A percentile compares a stretch with the other conserved stretches of the same genome.
Evolutionary conservation across 805 yeast genomes (phyloP).

Genomic region (Jamesozyma rosinii): DNA sequence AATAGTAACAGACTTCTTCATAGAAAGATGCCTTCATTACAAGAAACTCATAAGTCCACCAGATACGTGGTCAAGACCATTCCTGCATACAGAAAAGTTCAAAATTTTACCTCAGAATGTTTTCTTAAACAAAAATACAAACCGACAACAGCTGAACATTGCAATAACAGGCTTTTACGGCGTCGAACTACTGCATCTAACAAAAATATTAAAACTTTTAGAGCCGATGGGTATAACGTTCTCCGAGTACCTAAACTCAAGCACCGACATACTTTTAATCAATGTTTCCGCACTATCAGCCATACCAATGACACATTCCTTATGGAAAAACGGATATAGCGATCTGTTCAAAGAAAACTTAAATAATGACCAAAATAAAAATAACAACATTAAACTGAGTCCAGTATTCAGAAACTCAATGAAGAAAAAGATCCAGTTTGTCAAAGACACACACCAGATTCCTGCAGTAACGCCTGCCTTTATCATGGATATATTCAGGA

Average conservation of each 20-base stretch:
- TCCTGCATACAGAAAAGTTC: slow-evolving; percentile 24
- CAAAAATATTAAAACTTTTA: slow-evolving; percentile 47
- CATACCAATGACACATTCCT: slow-evolving; percentile 18
- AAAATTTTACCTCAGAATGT: slow-evolving; percentile 21
- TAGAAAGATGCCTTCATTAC: slow-evolving; percentile 64
- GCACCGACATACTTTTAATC: slow-evolving; percentile 25
- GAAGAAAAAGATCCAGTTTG: slow-evolving; percentile 28
- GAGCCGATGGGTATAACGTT: slow-evolving; percentile 31
- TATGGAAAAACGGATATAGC: slow-evolving; percentile 27
- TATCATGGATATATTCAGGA: slow-evolving; percentile 19
- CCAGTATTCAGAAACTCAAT: slow-evolving; percentile 27
- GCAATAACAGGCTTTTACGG: slow-evolving; percentile 71
- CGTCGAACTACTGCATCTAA: slow-evolving; percentile 61
- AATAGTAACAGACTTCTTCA: slow-evolving; percentile 68
- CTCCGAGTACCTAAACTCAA: slow-evolving; percentile 21
- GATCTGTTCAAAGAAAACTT: slow-evolving; percentile 16
- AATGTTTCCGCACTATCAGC: slow-evolving; percentile 24
- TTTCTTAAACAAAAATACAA: slow-evolving; percentile 11
- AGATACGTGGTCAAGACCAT: slow-evolving; percentile 61
- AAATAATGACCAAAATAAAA: slow-evolving; percentile 2
- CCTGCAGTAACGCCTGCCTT: slow-evolving; percentile 29
- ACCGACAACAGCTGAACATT: slow-evolving; percentile 21
- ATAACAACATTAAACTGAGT: slow-evolving; percentile 10
- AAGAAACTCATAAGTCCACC: slow-evolving; percentile 32
- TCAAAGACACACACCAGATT: slow-evolving; percentile 23